phyloP scores from a whole-genome alignment of 257 asterid species.

The Nemophila menziesii region DNA sequence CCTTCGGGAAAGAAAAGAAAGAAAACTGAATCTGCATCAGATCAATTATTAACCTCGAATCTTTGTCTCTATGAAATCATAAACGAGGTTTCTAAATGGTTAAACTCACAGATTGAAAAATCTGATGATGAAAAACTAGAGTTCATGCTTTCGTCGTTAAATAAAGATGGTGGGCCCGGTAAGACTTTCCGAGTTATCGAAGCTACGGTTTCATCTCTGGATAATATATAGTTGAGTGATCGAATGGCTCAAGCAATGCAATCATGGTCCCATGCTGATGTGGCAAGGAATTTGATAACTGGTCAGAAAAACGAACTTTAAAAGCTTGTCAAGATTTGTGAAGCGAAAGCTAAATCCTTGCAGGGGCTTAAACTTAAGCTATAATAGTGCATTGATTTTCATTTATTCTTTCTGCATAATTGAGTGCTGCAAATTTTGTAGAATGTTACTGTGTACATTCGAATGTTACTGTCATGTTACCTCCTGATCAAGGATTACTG shows the following conservation, averaged over 20 bases:
- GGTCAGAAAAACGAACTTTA: conserved; percentile 41
- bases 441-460: too few relatives aligned
- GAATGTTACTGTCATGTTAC: too few relatives aligned
- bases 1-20: conserved; percentile 90
- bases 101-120: conserved; percentile 40
- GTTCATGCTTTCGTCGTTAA: conserved; percentile 37
- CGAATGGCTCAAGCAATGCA: conserved; percentile 43
- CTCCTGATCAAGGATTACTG: too few relatives aligned
- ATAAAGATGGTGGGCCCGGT: conserved; percentile 49
- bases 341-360: conserved; percentile 39
- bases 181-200: conserved; percentile 38
- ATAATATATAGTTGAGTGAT: conserved; percentile 43
- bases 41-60: conserved; percentile 43
- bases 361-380: conserved; percentile 34
- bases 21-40: conserved; percentile 49
- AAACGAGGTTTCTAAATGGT: conserved; percentile 50
- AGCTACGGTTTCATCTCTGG: conserved; percentile 25
- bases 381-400: conserved; percentile 26
- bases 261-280: conserved; percentile 57
- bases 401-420: too few relatives aligned
- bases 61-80: conserved; percentile 44
- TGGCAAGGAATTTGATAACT: conserved; percentile 30
- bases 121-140: conserved; percentile 37
- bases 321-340: conserved; percentile 54
- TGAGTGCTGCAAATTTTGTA: conserved; percentile 19